phyloP scores from a whole-genome alignment of 192 early-diverging fungal species.

The Entomortierella parvispora region DNA sequence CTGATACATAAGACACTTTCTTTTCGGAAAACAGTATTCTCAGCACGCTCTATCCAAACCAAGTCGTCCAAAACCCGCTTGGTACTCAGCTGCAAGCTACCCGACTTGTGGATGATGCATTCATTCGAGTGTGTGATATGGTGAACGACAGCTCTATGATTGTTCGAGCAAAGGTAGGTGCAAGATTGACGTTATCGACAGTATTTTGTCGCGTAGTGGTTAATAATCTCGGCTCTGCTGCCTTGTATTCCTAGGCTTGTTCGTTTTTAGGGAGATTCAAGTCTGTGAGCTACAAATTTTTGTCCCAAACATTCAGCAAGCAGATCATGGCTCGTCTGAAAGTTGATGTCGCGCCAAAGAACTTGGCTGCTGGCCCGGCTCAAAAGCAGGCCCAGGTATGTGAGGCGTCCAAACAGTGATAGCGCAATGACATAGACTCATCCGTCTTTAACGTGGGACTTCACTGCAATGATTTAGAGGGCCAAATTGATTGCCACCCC shows the following conservation, averaged over 20 bases:
- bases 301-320: constrained; percentile 83
- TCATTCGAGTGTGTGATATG: constrained; percentile 85
- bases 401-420: background rate
- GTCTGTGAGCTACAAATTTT: constrained; percentile 64
- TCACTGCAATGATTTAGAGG: too few species aligned
- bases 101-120: constrained; percentile 76
- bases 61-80: constrained; percentile 47
- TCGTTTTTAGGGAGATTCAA: constrained; percentile 72
- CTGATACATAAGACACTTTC: background rate
- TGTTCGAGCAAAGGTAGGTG: constrained; percentile 70
- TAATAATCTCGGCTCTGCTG: too few species aligned
- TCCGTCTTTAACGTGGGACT: background rate
- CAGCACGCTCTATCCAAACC: constrained; percentile 60
- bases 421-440: too few species aligned
- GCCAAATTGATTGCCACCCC: constrained; percentile 65
- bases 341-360: constrained; percentile 45
- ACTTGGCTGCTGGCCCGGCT: constrained; percentile 39
- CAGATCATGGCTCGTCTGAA: constrained; percentile 78
- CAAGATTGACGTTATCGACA: background rate
- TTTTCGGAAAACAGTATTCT: constrained; percentile 42
- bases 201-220: too few species aligned
- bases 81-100: constrained; percentile 22
- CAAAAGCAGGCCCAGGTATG: constrained; percentile 44
- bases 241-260: too few species aligned
- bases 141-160: constrained; percentile 77